Conservation (phyloP, 352 stramenopile genomes). For the Thalassiosira livingstoniorum region DNA sequence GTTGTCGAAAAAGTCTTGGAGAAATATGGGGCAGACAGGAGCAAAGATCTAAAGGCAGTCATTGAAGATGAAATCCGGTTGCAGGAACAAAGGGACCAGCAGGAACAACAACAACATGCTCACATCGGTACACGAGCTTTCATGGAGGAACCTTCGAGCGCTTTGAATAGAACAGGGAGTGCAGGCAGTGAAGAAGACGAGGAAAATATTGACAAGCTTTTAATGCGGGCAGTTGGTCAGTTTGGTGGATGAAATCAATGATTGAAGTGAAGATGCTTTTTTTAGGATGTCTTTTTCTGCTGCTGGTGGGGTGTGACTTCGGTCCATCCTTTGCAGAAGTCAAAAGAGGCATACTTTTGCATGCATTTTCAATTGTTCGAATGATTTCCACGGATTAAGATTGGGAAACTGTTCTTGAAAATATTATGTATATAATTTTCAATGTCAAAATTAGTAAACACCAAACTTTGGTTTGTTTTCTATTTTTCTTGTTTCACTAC, state of each 20-base stretch:
- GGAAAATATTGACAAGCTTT: conserved; percentile 1
- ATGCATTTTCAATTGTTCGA: too few relatives aligned
- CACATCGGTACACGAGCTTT: not conserved
- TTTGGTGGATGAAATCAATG: not conserved
- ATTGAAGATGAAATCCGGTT: not conserved
- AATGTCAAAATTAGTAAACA: too few relatives aligned
- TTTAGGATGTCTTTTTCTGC: too few relatives aligned
- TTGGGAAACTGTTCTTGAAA: too few relatives aligned
- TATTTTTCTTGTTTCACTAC: too few relatives aligned
- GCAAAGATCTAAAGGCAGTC: not conserved
- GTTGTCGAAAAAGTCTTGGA: too few relatives aligned
- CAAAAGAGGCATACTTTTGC: too few relatives aligned
- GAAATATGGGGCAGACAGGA: conserved; percentile 7
- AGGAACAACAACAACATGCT: not conserved
- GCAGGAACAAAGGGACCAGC: not conserved
- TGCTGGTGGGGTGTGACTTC: too few relatives aligned
- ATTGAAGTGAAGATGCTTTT: not conserved
- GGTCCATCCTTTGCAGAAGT: too few relatives aligned
- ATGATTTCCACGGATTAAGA: too few relatives aligned
- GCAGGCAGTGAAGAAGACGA: not conserved
- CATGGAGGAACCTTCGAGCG: not conserved
- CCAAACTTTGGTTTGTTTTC: too few relatives aligned
- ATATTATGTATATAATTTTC: too few relatives aligned
- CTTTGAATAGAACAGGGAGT: not conserved
- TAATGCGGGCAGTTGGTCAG: not conserved